Evolutionary conservation across 2,329 filamentous ascomycete genomes (phyloP), one percentile per base, ranked within the genome.

Genomic region (Penicillium sp.): DNA sequence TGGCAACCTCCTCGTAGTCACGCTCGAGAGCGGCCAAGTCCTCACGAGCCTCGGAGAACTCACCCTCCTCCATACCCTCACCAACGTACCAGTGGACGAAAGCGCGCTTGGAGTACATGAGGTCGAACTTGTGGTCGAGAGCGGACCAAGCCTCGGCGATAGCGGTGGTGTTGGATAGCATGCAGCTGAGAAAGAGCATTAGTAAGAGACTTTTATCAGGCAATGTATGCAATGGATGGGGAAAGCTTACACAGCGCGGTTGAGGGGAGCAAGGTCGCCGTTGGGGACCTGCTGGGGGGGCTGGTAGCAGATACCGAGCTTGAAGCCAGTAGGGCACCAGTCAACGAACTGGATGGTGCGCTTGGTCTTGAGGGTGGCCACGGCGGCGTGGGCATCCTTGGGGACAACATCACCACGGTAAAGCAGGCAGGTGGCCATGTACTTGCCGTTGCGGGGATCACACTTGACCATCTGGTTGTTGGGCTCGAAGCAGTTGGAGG

Each of bases 391-490:
- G 63, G 90, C 89, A 70, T 97, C 92, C 80, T 95, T 95, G 77
- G 92, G 90, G 57, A 97, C 94, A 66, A 99, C 92, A 69, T 97
- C 94, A 76, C 92, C 94, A 74, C 92, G 92, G 85, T 99, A 99
- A 74, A 99, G 81, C 78, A 99, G 78, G 77, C 92, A 96, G 68
- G 92, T 96, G 62, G 92, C 92, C 92, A 99, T 99, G 85, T 99
- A 99, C 84, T 99, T 99, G 78, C 92, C 92, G 76, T 95, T 92
- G 71, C 92, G 91, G 66, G 92, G 92, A 75, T 99, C 94, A 74
- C 92, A 99, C 84, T 96, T 96, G 75, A 99, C 92, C 92, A 99
- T 99, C 87, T 99, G 92, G 86, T 96, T 96, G 86, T 96, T 89
- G 67, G 92, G 91, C 85, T 99, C 92, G 81, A 99, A 99, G 87